phyloP scores from a whole-genome alignment of 306 rosid genomes.

The Castanospermum australe region DNA sequence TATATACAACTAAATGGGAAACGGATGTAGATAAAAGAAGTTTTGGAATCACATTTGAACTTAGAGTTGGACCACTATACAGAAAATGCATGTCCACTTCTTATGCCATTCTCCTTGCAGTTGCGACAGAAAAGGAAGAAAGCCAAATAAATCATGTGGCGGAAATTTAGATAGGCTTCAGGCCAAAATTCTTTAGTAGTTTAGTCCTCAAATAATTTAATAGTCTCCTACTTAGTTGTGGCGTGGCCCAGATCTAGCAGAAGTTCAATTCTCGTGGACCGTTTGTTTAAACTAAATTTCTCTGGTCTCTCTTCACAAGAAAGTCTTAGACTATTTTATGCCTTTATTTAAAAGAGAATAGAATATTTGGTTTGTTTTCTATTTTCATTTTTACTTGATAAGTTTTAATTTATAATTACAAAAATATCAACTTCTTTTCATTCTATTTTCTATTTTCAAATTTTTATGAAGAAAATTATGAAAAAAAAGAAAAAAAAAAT shows the following conservation, averaged over 20 bases:
- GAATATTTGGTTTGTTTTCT: too few relatives aligned
- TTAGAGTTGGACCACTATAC: conserved; percentile 14
- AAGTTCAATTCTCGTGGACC: conserved; percentile 2
- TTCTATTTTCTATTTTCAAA: too few relatives aligned
- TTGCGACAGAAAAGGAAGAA: conserved; percentile 5
- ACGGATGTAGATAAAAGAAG: neutral
- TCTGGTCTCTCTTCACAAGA: conserved; percentile 10
- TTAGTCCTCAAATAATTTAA: neutral
- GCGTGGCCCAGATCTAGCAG: neutral
- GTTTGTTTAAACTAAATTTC: neutral
- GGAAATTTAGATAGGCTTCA: neutral
- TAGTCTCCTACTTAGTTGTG: neutral
- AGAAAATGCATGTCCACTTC: neutral
- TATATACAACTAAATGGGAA: neutral
- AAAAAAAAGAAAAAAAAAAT: too few relatives aligned
- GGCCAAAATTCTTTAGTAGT: neutral
- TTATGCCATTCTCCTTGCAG: neutral
- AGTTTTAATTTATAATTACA: too few relatives aligned
- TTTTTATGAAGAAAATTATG: too few relatives aligned
- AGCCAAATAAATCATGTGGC: neutral
- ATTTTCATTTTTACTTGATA: too few relatives aligned
- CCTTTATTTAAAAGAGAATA: too few relatives aligned
- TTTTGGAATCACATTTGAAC: neutral
- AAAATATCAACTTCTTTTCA: too few relatives aligned
- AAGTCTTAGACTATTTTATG: neutral